Base-by-base conservation (phyloP, 768 basidiomycete species). In the Leucosporidium yakuticum region DNA sequence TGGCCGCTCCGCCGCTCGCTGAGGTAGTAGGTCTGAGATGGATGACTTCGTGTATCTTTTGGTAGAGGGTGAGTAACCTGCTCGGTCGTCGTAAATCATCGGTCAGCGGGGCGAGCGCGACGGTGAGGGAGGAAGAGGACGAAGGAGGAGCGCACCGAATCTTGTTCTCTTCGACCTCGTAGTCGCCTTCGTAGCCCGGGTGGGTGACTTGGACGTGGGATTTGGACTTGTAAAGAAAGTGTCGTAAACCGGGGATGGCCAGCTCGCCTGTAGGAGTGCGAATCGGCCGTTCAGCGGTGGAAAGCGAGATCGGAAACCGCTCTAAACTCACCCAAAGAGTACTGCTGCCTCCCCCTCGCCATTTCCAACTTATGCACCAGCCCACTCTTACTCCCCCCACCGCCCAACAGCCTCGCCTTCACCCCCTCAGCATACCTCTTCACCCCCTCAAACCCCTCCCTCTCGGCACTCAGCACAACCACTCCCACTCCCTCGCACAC, bases 191-290 rank as follows among this genome's bases (percentile, higher is more conserved):
- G 78, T 88, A 94, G n/a, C 79, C 77, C 4, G 96, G 93, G 70
- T 83, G 80, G 0, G 94, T 96, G 47, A 95, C 83, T 77, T 99
- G 96, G 25, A 99, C 93, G 74, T 90, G 85, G 11, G 84, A 81
- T 19, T 91, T 83, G 15, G 90, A 91, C 80, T 97, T 97, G 82
- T 97, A 98, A 58, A 97, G 80, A 76, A 97, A 99, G 78, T 99
- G 96, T 36, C 90, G 85, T 34, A 98, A 79, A 3, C 93, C 93
- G 4, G 91, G 91, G 70, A 95, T 87, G n/a, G 85, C 85, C 17
- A 97, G 80, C 63, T 89, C 87, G 4, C 86, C 85, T 64, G 87
- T 84, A 4, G 6, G 27, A 36, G 23, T 9, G 17, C 44, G 19
- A 21, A 23, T 17, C 14, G 14, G 4, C n/a, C 15, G 53, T 21